phyloP scores from a whole-genome alignment of 768 basidiomycete species.

The Mycena epipterygia region DNA sequence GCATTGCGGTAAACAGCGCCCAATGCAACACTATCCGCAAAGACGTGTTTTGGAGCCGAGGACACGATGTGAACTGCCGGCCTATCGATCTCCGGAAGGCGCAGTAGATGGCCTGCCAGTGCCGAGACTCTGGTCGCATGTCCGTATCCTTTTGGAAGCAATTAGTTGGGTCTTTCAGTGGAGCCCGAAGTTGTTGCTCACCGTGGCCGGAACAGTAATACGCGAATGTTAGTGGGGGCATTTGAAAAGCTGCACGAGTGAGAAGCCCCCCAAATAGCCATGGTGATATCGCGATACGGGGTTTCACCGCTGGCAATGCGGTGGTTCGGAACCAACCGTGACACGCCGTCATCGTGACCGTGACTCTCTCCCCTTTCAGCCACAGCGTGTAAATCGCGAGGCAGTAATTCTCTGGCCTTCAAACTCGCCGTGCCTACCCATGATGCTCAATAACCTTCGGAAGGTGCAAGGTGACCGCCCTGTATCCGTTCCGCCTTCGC shows the following conservation, averaged over 20 bases:
- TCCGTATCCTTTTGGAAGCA: conserved; percentile 72
- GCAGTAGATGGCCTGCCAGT: conserved; percentile 71
- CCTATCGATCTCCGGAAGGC: conserved; percentile 50
- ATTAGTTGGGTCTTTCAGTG: neutral
- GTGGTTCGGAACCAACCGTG: neutral
- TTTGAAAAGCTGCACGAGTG: conserved; percentile 28
- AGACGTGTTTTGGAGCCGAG: conserved; percentile 80
- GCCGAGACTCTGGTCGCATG: conserved; percentile 89
- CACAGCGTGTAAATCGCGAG: conserved; percentile 13
- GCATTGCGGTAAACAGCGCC: conserved; percentile 80
- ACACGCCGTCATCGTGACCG: neutral
- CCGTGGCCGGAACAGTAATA: conserved; percentile 87
- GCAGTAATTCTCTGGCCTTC: neutral
- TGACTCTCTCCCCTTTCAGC: neutral
- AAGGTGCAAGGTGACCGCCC: conserved; percentile 29
- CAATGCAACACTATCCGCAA: conserved; percentile 70
- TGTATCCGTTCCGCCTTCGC: conserved; percentile 31
- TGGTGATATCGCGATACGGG: too few relatives aligned
- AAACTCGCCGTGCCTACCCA: conserved; percentile 7
- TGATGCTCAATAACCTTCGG: conserved; percentile 38
- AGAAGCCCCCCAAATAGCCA: too few relatives aligned
- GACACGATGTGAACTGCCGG: conserved; percentile 77
- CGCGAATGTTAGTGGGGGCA: conserved; percentile 56
- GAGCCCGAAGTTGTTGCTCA: conserved; percentile 44
- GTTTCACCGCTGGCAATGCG: neutral